These are phyloP conservation scores for Lentinula aciculospora DNA, from an alignment of 768 basidiomycete species.

Conservation along the genomic window DNA sequence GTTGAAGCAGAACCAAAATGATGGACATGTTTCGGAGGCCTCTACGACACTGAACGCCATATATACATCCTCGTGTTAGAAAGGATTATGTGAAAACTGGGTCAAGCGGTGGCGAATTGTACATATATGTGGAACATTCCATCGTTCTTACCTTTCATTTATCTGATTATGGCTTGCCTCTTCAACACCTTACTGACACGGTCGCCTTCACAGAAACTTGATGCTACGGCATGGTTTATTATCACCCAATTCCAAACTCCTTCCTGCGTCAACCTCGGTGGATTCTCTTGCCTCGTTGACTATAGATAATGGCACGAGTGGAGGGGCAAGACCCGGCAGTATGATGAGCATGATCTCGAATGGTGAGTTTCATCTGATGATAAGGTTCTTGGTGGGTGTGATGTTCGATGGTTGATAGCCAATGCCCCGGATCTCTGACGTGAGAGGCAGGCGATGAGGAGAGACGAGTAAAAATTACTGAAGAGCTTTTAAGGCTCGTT, in stretches of 20 bases:
- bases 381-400: background rate
- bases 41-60: background rate
- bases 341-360: slow-evolving; percentile 27
- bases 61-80: background rate
- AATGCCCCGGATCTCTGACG: background rate
- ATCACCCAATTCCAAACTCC: slow-evolving; percentile 58
- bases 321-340: slow-evolving; percentile 27
- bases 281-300: slow-evolving; percentile 8
- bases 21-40: background rate
- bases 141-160: background rate
- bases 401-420: background rate
- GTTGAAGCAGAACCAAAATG: background rate
- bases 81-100: background rate
- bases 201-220: slow-evolving; percentile 37
- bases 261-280: slow-evolving; percentile 25
- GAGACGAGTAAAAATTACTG: too few species aligned
- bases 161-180: background rate
- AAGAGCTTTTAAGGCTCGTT: too few species aligned
- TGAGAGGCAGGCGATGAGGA: background rate
- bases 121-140: background rate
- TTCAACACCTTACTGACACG: background rate
- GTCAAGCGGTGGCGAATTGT: background rate
- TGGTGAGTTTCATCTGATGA: slow-evolving; percentile 18
- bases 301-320: background rate
- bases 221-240: slow-evolving; percentile 65